phyloP scores from a whole-genome alignment of 805 yeast genomes.

The Ogataea degrootiae region DNA sequence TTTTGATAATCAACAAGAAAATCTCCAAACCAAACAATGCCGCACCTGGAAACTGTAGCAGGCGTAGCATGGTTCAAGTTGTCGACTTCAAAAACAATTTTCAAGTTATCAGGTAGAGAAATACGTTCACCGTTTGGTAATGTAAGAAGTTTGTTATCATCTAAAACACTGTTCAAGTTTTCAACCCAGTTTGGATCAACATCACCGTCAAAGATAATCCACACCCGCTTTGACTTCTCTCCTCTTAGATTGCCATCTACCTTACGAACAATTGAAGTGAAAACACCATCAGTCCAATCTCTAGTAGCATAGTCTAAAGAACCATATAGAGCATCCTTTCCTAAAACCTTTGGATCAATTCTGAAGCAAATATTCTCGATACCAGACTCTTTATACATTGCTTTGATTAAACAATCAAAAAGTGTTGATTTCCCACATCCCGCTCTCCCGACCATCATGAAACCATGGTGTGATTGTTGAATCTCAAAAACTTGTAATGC shows the following conservation, averaged over 20 bases:
- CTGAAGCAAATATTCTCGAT: conserved; percentile 36
- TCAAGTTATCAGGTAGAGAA: conserved; percentile 56
- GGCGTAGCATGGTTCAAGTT: conserved; percentile 66
- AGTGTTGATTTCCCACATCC: conserved; percentile 70
- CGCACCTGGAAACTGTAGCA: conserved; percentile 92
- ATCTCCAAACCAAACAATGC: conserved; percentile 71
- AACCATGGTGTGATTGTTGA: conserved; percentile 64
- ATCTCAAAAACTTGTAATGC: conserved; percentile 58
- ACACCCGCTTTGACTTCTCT: conserved; percentile 49
- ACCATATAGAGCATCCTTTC: conserved; percentile 68
- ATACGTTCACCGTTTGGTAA: conserved; percentile 88
- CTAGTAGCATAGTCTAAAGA: conserved; percentile 66
- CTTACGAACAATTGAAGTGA: conserved; percentile 62
- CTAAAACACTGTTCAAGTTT: conserved; percentile 81
- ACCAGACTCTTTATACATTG: conserved; percentile 31
- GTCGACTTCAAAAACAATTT: conserved; percentile 74
- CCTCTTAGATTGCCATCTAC: conserved; percentile 54
- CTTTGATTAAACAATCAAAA: conserved; percentile 44
- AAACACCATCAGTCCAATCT: conserved; percentile 89
- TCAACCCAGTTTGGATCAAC: conserved; percentile 95
- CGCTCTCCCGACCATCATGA: conserved; percentile 73
- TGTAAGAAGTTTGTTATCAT: conserved; percentile 78
- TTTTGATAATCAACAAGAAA: conserved; percentile 7
- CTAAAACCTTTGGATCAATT: conserved; percentile 73
- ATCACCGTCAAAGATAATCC: conserved; percentile 90